Base-by-base conservation (phyloP, 768 basidiomycete species). In the Russula sp. region DNA sequence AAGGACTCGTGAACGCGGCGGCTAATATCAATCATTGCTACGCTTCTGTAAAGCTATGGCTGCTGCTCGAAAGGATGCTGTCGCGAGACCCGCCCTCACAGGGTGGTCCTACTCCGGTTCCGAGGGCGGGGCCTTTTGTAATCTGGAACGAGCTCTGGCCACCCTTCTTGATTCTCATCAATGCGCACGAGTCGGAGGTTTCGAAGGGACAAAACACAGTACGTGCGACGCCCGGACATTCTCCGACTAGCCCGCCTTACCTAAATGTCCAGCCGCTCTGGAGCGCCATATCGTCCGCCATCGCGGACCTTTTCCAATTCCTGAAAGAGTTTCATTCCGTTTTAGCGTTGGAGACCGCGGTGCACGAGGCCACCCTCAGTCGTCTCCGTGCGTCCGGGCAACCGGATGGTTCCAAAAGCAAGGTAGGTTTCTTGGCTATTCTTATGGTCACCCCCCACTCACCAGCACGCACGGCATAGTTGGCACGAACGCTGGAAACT, bases 111-210 rank as follows among this genome's bases (percentile, higher is more conserved):
- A 45, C 54, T n/a, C 20, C 58, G 1, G 32, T 53, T 13, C 18
- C 59, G 8, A 73, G 71, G 13, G n/a, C 34, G 11, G 62, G 74
- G 18, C 70, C 79, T 22, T 72, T 76, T 45, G 74, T 72, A 47
- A 77, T 89, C 10, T 91, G 89, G 89, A 89, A 88, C 68, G 85
- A 88, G 68, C 71, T 91, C 8, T 91, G 88, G 88, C 82, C 87
- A 2, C 79, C 85, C 1, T 88, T 88, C 59, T 85, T 85, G 66
- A 73, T 73, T 13, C 75, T 88, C 40, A 69, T 85, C 14, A 69
- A 74, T 45, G 75, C 78, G 1, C 75, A 87, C 44, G 82, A 84
- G 66, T 70, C 67, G 4, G 84, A 84, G 60, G 73, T 74, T 16
- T 76, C 76, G 55, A 73, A 75, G 39, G 79, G 79, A 34, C 70